Conservation (phyloP, 2,329 filamentous ascomycete genomes). For the Fusarium anguioides region DNA sequence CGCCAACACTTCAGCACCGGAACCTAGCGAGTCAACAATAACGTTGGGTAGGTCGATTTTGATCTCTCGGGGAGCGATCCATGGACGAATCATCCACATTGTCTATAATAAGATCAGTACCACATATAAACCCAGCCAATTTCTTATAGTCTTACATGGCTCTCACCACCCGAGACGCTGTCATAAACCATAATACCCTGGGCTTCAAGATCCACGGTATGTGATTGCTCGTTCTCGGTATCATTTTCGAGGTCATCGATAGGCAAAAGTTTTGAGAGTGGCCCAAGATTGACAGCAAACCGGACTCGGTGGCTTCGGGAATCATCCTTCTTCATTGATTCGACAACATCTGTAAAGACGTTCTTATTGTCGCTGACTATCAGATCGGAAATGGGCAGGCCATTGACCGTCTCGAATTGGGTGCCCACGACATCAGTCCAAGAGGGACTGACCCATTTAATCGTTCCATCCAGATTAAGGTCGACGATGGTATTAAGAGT, state of each 20-base stretch:
- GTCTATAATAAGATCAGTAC: conserved; percentile 67
- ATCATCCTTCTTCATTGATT: conserved; percentile 92
- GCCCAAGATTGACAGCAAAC: conserved; percentile 78
- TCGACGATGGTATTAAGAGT: conserved; percentile 97
- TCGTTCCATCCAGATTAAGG: conserved; percentile 86
- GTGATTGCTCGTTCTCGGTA: conserved; percentile 52
- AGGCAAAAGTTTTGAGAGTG: conserved; percentile 72
- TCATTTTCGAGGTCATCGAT: conserved; percentile 55
- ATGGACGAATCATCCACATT: conserved; percentile 99
- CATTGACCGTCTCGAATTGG: conserved; percentile 75
- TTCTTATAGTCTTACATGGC: conserved; percentile 76
- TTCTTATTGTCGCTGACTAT: conserved; percentile 81
- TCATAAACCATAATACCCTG: conserved; percentile 99
- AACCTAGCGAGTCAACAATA: conserved; percentile 92
- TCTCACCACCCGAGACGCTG: conserved; percentile 83
- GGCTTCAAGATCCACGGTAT: conserved; percentile 82
- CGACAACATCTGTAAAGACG: conserved; percentile 84
- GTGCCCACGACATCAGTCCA: conserved; percentile 95
- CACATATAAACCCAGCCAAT: not conserved
- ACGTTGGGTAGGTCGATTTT: conserved; percentile 92
- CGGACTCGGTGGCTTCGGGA: conserved; percentile 91
- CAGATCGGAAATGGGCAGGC: conserved; percentile 81
- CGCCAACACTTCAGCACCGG: conserved; percentile 93
- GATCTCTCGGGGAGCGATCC: conserved; percentile 87
- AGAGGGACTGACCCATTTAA: conserved; percentile 96